These are phyloP conservation scores for Blastobotrys capitulatus DNA, from an alignment of 1,139 yeast species.

Conservation along the genomic window DNA sequence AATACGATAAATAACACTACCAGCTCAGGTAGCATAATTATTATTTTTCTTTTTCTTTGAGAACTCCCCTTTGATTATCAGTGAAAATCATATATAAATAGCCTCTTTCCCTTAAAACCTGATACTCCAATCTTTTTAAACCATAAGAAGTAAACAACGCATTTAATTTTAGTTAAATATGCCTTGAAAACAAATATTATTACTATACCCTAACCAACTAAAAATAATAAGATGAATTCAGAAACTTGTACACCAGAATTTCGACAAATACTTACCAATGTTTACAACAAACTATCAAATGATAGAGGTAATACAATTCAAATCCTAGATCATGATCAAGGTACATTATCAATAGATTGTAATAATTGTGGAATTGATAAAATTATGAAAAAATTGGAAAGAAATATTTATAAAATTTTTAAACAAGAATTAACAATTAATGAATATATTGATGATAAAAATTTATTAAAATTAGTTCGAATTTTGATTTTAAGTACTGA, in stretches of 20 bases:
- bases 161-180: no score
- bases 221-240: no score
- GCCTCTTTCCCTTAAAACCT: no score
- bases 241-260: neutral
- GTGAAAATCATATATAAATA: no score
- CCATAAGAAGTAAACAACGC: no score
- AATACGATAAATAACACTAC: no score
- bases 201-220: no score
- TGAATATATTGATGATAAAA: neutral
- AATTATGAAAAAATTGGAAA: neutral
- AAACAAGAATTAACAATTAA: neutral
- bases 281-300: neutral
- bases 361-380: neutral
- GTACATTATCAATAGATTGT: neutral
- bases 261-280: neutral
- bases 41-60: no score
- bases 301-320: neutral
- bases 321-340: neutral
- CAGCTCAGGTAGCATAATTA: no score
- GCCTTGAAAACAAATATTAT: no score
- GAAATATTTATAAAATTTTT: neutral
- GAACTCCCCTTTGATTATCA: no score
- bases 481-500: neutral
- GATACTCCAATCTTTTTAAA: no score
- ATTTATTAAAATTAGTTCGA: neutral